Conservation (phyloP, 2,329 filamentous ascomycete genomes). For the Chaetomium strumarium region DNA sequence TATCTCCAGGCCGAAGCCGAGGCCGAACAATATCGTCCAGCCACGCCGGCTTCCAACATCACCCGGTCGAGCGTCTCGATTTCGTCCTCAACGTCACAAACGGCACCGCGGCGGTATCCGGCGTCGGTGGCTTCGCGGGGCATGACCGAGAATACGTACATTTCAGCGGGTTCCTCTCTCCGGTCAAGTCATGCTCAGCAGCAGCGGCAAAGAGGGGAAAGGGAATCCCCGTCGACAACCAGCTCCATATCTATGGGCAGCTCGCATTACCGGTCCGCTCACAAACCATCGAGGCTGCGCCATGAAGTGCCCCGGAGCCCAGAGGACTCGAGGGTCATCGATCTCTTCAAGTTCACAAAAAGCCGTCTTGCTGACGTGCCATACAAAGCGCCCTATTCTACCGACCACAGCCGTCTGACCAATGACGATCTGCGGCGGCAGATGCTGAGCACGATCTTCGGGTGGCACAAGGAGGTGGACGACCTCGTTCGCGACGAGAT, state of each 20-base stretch:
- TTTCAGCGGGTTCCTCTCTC: conserved; percentile 59
- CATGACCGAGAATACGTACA: conserved; percentile 60
- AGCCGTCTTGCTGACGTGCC: conserved; percentile 76
- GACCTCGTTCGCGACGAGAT: conserved; percentile 81
- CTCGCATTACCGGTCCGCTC: conserved; percentile 37
- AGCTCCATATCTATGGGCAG: conserved; percentile 47
- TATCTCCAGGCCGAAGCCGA: conserved; percentile 63
- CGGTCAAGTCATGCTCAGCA: conserved; percentile 32
- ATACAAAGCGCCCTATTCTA: conserved; percentile 61
- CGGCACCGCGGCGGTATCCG: conserved; percentile 38
- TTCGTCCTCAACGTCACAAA: conserved; percentile 51
- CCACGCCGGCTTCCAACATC: conserved; percentile 60
- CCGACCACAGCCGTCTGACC: conserved; percentile 56
- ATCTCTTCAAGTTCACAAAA: conserved; percentile 82
- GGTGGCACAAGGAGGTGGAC: conserved; percentile 82
- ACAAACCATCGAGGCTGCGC: conserved; percentile 63
- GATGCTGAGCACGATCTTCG: conserved; percentile 92
- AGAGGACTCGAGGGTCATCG: conserved; percentile 63
- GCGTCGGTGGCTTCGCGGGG: conserved; percentile 48
- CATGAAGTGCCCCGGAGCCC: conserved; percentile 77
- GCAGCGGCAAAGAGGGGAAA: conserved; percentile 26
- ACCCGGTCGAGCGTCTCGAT: conserved; percentile 53
- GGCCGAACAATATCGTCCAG: conserved; percentile 55
- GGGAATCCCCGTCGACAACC: conserved; percentile 52
- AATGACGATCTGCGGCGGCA: conserved; percentile 78